Conservation (phyloP, 108 stramenopile species). For the Cyclotella sp. region DNA sequence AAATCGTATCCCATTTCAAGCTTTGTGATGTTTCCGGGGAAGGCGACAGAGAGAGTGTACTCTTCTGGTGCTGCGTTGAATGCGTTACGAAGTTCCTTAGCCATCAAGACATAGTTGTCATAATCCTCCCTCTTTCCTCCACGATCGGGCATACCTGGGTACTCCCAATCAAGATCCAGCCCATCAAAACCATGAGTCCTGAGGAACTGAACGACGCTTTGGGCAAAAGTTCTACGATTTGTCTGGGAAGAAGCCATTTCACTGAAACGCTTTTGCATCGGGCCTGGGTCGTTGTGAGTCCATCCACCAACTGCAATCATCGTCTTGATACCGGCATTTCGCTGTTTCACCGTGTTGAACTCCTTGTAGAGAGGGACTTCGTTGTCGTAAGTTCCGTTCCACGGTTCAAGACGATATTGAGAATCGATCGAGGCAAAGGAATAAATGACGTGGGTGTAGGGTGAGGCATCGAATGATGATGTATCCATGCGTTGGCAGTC, state of each 20-base stretch:
- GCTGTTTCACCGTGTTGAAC: conserved; percentile 54
- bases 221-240: conserved; percentile 43
- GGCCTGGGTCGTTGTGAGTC: conserved; percentile 56
- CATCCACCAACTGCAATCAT: conserved; percentile 61
- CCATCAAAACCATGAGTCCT: conserved; percentile 51
- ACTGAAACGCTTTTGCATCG: conserved; percentile 53
- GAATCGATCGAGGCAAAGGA: conserved; percentile 56
- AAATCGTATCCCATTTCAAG: conserved; percentile 55
- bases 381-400: conserved; percentile 47
- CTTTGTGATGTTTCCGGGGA: conserved; percentile 44
- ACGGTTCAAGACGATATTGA: conserved; percentile 48
- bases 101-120: conserved; percentile 45
- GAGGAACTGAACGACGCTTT: conserved; percentile 37
- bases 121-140: conserved; percentile 48
- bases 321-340: conserved; percentile 46
- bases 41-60: conserved; percentile 39
- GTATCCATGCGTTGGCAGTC: conserved; percentile 55
- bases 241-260: conserved; percentile 36
- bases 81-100: conserved; percentile 31
- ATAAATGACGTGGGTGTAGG: conserved; percentile 53
- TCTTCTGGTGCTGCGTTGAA: conserved; percentile 47
- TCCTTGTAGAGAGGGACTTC: conserved; percentile 56
- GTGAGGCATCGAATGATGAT: conserved; percentile 36
- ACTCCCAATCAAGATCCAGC: conserved; percentile 54
- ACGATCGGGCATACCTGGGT: conserved; percentile 28